Evolutionary conservation across 805 yeast species (phyloP).

Genomic region (Myxozyma udenii): DNA sequence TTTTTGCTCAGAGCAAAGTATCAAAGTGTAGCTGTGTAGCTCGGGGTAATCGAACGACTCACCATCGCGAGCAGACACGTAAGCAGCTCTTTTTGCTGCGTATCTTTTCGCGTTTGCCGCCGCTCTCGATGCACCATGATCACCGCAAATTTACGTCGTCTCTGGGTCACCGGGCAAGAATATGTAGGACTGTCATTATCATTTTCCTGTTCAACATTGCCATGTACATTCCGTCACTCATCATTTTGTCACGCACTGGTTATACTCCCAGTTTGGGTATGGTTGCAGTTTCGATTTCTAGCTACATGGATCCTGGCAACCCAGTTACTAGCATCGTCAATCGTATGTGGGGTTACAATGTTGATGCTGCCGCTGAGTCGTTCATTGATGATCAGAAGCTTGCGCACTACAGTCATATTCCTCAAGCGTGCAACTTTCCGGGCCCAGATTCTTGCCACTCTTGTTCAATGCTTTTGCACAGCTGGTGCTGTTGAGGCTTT

Average conservation of each 20-base stretch:
- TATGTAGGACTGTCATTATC: slow-evolving; percentile 35
- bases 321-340: slow-evolving; percentile 53
- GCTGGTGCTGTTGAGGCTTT: slow-evolving; percentile 17
- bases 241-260: slow-evolving; percentile 39
- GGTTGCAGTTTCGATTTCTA: slow-evolving; percentile 26
- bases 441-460: slow-evolving; percentile 33
- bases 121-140: too few species aligned
- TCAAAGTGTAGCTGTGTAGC: too few species aligned
- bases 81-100: too few species aligned
- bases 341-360: slow-evolving; percentile 54
- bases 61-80: too few species aligned
- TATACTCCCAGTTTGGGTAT: slow-evolving; percentile 42
- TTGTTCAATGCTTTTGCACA: slow-evolving; percentile 11
- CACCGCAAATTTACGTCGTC: too few species aligned
- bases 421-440: slow-evolving; percentile 46
- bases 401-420: slow-evolving; percentile 50
- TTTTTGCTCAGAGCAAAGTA: too few species aligned
- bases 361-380: slow-evolving; percentile 61
- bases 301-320: slow-evolving; percentile 45
- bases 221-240: slow-evolving; percentile 36
- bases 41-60: too few species aligned
- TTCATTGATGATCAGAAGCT: slow-evolving; percentile 56
- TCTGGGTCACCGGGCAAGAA: too few species aligned
- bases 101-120: too few species aligned
- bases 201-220: slow-evolving; percentile 36